Evolutionary conservation across 225 moss, liverwort and hornwort species (phyloP).

Genomic region (Physcomitrellopsis africana): DNA sequence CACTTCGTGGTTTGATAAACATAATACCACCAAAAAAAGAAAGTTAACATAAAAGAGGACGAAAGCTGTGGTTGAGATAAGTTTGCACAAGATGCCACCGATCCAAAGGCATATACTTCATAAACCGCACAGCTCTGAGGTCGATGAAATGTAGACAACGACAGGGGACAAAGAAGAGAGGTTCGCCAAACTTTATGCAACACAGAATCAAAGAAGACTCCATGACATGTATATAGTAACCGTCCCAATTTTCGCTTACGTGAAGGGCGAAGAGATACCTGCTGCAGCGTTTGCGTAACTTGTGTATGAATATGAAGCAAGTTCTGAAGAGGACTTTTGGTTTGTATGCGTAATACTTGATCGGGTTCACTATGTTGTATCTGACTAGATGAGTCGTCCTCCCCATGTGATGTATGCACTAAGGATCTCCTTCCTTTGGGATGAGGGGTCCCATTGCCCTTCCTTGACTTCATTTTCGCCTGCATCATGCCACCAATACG

Average conservation of each 20-base stretch:
- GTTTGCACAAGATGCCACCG: neutral
- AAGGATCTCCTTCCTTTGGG: constrained; percentile 33
- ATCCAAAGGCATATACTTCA: neutral
- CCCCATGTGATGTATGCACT: constrained; percentile 14
- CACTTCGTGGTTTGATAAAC: neutral
- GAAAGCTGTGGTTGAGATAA: neutral
- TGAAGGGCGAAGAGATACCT: constrained; percentile 24
- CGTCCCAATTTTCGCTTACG: neutral
- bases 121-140: neutral
- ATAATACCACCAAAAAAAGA: constrained; percentile 1
- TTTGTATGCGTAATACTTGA: constrained; percentile 1
- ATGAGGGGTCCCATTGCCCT: constrained; percentile 44
- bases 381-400: constrained; percentile 17
- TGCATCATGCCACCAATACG: neutral
- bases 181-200: neutral
- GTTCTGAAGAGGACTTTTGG: constrained; percentile 26
- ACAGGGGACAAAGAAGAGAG: constrained; percentile 2
- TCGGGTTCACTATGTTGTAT: constrained; percentile 5
- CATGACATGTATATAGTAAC: neutral
- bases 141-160: neutral
- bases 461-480: constrained; percentile 25
- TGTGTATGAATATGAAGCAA: constrained; percentile 36
- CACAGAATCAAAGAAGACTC: neutral
- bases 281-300: constrained; percentile 39
- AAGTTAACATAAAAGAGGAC: neutral